These are phyloP conservation scores for Tubosaeta brunneosetosa DNA, from an alignment of 768 basidiomycete genomes.

Conservation along the genomic window DNA sequence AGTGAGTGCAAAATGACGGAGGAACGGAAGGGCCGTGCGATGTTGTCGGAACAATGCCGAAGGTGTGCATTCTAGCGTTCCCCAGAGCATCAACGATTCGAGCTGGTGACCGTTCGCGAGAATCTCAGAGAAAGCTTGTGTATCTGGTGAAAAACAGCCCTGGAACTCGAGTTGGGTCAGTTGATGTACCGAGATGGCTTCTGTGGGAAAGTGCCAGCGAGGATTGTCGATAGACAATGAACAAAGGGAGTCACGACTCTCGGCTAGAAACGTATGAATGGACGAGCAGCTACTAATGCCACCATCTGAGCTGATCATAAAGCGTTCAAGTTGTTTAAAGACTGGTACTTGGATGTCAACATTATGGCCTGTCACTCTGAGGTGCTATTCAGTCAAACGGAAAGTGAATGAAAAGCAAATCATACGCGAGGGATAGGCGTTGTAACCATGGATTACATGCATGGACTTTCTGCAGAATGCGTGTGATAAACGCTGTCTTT, in stretches of 20 bases:
- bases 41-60: conserved; percentile 48
- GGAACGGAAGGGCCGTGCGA: conserved; percentile 49
- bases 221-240: conserved; percentile 51
- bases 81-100: conserved; percentile 54
- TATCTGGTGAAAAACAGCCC: conserved; percentile 48
- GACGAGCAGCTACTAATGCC: conserved; percentile 31
- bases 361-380: conserved; percentile 34
- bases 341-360: conserved; percentile 45
- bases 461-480: conserved; percentile 52
- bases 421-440: conserved; percentile 54
- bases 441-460: conserved; percentile 46
- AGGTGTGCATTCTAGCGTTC: conserved; percentile 47
- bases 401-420: neutral
- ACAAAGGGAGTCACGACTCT: conserved; percentile 50
- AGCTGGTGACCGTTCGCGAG: conserved; percentile 59
- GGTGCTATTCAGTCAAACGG: neutral
- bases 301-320: conserved; percentile 48
- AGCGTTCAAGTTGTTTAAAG: conserved; percentile 54
- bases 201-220: conserved; percentile 53
- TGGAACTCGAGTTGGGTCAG: conserved; percentile 60
- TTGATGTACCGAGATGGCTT: conserved; percentile 53
- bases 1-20: conserved; percentile 59
- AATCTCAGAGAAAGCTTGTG: conserved; percentile 54
- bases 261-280: conserved; percentile 44
- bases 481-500: conserved; percentile 45